Evolutionary conservation across 2,329 filamentous ascomycete genomes (phyloP), one percentile per base, ranked within the genome.

Genomic region (Phialophora macrospora): DNA sequence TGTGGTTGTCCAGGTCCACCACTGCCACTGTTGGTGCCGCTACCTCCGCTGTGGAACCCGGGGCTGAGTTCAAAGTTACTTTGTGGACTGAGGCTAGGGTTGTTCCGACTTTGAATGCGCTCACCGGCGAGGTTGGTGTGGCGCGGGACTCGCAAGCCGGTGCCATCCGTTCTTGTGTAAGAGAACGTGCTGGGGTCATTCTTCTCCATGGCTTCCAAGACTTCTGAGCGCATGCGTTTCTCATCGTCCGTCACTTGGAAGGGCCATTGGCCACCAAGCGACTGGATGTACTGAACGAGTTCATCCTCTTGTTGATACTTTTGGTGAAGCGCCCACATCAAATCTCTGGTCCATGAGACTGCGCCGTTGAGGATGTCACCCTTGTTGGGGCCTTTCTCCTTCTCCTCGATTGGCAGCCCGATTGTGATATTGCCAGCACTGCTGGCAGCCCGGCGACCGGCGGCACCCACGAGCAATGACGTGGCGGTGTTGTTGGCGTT

Each of bases 351-450:
- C 95, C 95, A 99, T 79, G 92, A 93, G 61, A 98, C 95, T 38
- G 94, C 91, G 32, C 95, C 94, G 75, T 98, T 98, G 73, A 99
- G 88, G 66, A 99, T 98, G 73, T 99, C 95, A 56, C 95, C 95
- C 81, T 99, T 99, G 83, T 98, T 98, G 5, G 95, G 95, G 0
- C 95, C 95, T 76, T 98, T 98, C 80, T 99, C 95, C 77, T 98
- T 98, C 72, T 98, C 95, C 73, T 99, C 95, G 41, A 96, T 86
- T 0, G 95, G 94, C 32, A 98, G 85, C 14, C 93, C 93, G 70
- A 94, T 94, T 5, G 93, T 97, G 73, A 97, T 97, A 75, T 91
- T 96, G 44, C 90, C 90, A 6, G 88, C 84, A n/a, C 83, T 83
- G 60, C 89, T 87, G 34, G 90, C 87, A 32, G 93, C 93, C 68